Evolutionary conservation across 73 alveolate genomes (phyloP).

Genomic region (Paramecium primaurelia): DNA sequence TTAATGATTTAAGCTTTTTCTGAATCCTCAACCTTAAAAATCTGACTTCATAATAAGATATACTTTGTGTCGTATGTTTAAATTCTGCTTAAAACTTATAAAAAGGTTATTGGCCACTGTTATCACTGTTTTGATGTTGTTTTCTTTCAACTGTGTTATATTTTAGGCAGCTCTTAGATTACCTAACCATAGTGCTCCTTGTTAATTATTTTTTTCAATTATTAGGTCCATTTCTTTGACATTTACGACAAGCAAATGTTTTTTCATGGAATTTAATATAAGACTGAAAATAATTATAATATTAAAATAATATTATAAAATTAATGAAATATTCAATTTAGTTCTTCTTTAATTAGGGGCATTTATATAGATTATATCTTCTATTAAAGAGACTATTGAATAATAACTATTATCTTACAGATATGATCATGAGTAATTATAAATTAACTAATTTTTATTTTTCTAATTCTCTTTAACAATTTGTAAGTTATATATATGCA

Average conservation of each 20-base stretch:
- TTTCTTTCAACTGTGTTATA: background rate
- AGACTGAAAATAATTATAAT: background rate
- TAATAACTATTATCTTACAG: background rate
- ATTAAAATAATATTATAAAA: background rate
- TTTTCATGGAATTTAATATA: background rate
- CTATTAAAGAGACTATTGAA: background rate
- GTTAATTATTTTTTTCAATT: background rate
- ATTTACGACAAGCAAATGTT: background rate
- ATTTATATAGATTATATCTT: background rate
- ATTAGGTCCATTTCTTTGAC: slow-evolving; percentile 18
- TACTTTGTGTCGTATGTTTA: background rate
- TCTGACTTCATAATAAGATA: background rate
- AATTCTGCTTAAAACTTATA: background rate
- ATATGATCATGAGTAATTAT: background rate
- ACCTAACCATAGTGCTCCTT: slow-evolving; percentile 34
- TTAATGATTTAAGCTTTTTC: slow-evolving; percentile 65
- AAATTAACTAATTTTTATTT: background rate
- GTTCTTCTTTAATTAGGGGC: background rate
- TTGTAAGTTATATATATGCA: background rate
- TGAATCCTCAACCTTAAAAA: slow-evolving; percentile 51
- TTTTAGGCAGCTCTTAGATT: slow-evolving; percentile 30
- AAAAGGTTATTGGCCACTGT: background rate
- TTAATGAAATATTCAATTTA: background rate
- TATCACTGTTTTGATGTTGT: background rate
- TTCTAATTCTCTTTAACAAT: background rate